These are phyloP conservation scores for Trametes gibbosa DNA, from an alignment of 768 basidiomycete genomes.

Conservation along the genomic window DNA sequence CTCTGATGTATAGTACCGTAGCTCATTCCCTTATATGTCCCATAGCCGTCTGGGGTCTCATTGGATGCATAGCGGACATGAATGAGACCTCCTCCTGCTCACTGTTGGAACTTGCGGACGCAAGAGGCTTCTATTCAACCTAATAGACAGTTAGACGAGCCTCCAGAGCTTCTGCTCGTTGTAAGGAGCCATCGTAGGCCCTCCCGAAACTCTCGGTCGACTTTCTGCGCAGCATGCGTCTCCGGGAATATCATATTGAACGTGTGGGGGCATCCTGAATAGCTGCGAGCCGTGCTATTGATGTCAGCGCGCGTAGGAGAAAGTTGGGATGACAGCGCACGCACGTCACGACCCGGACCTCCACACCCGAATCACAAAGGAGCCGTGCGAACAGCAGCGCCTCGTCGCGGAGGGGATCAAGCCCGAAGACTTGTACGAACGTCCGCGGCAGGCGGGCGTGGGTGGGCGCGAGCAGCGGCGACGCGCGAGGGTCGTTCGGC, in stretches of 20 bases:
- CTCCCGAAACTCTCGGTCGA: neutral
- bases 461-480: slow-evolving; percentile 7
- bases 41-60: too few relatives aligned
- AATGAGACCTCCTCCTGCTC: too few relatives aligned
- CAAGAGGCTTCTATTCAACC: too few relatives aligned
- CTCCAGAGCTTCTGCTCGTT: neutral
- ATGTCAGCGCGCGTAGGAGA: neutral
- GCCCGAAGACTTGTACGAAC: slow-evolving; percentile 18
- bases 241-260: neutral
- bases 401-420: slow-evolving; percentile 23
- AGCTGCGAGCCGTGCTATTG: neutral
- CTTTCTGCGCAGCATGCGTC: neutral
- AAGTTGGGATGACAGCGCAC: neutral
- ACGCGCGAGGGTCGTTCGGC: slow-evolving; percentile 2
- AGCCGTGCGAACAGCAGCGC: slow-evolving; percentile 17
- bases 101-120: too few relatives aligned
- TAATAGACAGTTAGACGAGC: neutral
- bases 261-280: neutral
- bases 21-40: too few relatives aligned
- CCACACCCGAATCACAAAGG: slow-evolving; percentile 17
- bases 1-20: too few relatives aligned
- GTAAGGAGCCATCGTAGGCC: neutral
- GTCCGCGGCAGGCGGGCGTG: slow-evolving; percentile 15
- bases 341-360: slow-evolving; percentile 9
- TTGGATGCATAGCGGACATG: too few relatives aligned